These are phyloP conservation scores for Verticillium dahliae DNA, from an alignment of 2,329 filamentous ascomycete genomes.

Conservation along the genomic window DNA sequence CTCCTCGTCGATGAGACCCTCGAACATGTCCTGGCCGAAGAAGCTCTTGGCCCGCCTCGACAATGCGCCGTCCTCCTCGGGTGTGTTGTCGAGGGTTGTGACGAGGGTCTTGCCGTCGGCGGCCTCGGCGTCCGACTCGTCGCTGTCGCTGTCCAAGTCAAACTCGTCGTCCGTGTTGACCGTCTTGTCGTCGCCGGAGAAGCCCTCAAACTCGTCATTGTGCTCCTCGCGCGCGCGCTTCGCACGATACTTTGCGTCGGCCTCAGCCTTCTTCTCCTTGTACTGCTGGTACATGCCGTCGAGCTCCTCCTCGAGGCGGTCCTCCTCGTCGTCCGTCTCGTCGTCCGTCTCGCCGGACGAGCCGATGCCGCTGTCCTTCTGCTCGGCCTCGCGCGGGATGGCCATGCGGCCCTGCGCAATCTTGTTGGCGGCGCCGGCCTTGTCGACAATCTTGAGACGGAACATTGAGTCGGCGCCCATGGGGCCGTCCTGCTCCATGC, in stretches of 20 bases:
- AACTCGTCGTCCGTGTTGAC: conserved; percentile 50
- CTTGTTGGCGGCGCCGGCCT: conserved; percentile 61
- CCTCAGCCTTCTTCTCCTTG: conserved; percentile 68
- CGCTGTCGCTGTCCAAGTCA: conserved; percentile 46
- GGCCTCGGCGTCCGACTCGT: conserved; percentile 19
- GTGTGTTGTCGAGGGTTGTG: conserved; percentile 31
- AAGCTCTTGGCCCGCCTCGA: conserved; percentile 82
- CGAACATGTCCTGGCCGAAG: conserved; percentile 93
- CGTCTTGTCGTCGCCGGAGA: conserved; percentile 63
- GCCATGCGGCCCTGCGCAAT: conserved; percentile 77
- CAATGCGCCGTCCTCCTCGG: conserved; percentile 50
- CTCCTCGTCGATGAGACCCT: conserved; percentile 54
- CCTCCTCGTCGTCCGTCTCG: conserved; percentile 71
- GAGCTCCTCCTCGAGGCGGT: conserved; percentile 76
- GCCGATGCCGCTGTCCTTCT: conserved; percentile 50
- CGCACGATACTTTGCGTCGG: conserved; percentile 81
- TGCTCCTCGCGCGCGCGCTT: conserved; percentile 77
- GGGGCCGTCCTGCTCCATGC: conserved; percentile 77
- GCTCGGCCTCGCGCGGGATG: conserved; percentile 50
- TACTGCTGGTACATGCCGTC: conserved; percentile 85
- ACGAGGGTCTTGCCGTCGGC: conserved; percentile 21
- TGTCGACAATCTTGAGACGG: conserved; percentile 73
- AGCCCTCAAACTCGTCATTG: conserved; percentile 86
- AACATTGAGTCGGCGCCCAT: conserved; percentile 81
- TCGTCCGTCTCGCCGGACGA: conserved; percentile 49